Conservation (phyloP, 2,329 filamentous ascomycete genomes). For the Fusarium brevicatenulatum region DNA sequence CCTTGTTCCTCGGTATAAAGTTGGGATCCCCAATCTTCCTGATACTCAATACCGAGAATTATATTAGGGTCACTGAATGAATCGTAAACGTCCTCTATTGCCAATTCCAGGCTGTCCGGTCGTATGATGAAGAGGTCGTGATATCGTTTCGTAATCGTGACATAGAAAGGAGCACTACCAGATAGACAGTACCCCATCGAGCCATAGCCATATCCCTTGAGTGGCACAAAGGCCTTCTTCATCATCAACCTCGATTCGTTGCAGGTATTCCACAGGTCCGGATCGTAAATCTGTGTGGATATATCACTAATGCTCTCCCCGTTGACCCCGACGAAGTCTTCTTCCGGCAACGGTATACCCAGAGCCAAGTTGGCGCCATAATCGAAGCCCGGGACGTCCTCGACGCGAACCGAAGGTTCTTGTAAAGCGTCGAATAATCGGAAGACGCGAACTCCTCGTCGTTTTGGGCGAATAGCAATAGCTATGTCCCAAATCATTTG, state of each 20-base stretch:
- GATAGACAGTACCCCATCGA: neutral
- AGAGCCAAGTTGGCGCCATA: neutral
- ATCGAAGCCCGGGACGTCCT: neutral
- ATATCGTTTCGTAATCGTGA: accelerated
- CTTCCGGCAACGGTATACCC: neutral
- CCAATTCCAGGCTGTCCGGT: neutral
- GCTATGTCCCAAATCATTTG: neutral
- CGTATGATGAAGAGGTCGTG: neutral
- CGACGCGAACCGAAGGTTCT: accelerated
- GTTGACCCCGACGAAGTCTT: accelerated
- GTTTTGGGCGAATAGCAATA: neutral
- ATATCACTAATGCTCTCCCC: neutral
- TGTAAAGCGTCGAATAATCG: neutral
- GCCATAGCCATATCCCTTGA: accelerated
- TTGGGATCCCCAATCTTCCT: neutral
- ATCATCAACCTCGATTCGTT: neutral
- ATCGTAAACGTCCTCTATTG: accelerated
- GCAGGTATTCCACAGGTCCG: neutral
- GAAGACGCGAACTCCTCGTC: neutral
- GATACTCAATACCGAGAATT: neutral
- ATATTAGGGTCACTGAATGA: neutral
- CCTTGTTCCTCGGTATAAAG: neutral
- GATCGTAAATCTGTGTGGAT: neutral
- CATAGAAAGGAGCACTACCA: neutral
- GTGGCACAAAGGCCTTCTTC: accelerated